A percentile compares a stretch with the other conserved stretches of the same genome.
Evolutionary conservation across 169 alveolate genomes (phyloP).

Genomic region (Ichthyophthirius multifiliis): DNA sequence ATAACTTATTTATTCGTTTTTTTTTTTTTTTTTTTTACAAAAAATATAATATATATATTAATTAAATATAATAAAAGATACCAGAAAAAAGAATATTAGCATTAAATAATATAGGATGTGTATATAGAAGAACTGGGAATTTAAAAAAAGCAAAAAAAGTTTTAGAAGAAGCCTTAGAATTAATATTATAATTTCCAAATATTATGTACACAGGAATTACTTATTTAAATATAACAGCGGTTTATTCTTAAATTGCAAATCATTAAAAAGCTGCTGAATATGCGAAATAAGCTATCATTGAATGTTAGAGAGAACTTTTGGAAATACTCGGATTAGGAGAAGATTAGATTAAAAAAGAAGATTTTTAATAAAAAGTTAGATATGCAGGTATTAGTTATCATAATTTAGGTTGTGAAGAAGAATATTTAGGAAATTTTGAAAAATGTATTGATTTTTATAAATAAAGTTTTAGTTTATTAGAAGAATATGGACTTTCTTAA

Average conservation of each 20-base stretch:
- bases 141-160: background rate
- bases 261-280: background rate
- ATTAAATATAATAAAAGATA: background rate
- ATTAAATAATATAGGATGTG: background rate
- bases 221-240: background rate
- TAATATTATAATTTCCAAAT: background rate
- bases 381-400: background rate
- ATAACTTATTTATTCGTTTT: background rate
- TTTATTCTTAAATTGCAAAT: background rate
- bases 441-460: background rate
- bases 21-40: too few relatives aligned
- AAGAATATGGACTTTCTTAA: background rate
- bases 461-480: background rate
- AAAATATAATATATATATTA: background rate
- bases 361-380: background rate
- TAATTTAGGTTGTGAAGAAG: background rate
- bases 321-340: background rate
- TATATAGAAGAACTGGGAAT: background rate
- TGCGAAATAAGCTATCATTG: background rate
- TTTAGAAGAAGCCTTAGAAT: background rate
- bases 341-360: too few relatives aligned
- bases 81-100: slow-evolving; percentile 1
- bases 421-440: background rate
- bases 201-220: background rate
- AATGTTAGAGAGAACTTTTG: background rate